Base-by-base conservation (phyloP, 805 yeast species). In the Metschnikowia corniflorae region DNA sequence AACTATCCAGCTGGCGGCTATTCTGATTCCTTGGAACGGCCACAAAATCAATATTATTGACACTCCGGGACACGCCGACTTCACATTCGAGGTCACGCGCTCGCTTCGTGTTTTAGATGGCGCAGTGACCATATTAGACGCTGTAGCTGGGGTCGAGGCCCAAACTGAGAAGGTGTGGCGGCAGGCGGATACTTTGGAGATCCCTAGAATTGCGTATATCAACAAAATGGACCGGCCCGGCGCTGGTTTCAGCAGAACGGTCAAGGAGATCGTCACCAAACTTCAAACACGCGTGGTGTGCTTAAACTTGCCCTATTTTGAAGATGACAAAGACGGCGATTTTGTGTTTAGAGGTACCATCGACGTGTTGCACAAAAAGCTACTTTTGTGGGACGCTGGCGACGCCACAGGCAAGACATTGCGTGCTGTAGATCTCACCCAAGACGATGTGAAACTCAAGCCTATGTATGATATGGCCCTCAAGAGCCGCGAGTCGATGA, bases 21-120 rank as follows among this genome's bases (percentile, higher is more conserved):
- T 91, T 24, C 78, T 96, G 0, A 74, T 93, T 33, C 82, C 86
- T 19, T 93, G 97, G 97, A 77, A 77, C 42, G 65, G 68, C 31
- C 75, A 78, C 53, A 78, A 77, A 47, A 79, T 93, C 51, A 93
- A 93, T 58, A 69, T 93, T 39, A 88, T 93, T 16, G 98, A 93
- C 58, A 93, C 98, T 0, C 98, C 98, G 0, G 98, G 98, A 0
- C 98, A 93, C 61, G 97, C 96, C 0, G 98, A 93, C 61, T 93
- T 93, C 58, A 85, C 94, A 0, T 93, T 89, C 58, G 98, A 93
- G 60, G 98, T 93, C 4, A 85, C 78, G 2, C 66, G 97, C 38
- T 82, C 97, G 0, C 70, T 93, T 39, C 73, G 96, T 44, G 97
- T 93, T 2, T 65, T 93, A 7, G 98, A 93, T 63, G 97, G 97